Conservation (phyloP, 78 protist species). For the Guillardia theta region DNA sequence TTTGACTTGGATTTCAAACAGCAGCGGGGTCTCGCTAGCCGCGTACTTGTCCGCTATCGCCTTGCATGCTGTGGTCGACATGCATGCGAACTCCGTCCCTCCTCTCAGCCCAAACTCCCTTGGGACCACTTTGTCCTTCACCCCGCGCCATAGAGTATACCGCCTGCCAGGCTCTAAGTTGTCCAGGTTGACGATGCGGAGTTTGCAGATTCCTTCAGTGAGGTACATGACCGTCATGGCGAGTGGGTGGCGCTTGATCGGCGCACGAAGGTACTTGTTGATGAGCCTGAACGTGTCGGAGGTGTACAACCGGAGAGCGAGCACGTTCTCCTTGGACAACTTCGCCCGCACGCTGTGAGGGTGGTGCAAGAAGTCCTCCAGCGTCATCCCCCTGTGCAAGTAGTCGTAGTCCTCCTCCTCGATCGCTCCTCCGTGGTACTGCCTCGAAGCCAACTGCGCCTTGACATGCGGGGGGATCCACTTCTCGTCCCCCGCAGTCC, state of each 20-base stretch:
- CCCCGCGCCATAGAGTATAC: neutral
- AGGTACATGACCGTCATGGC: neutral
- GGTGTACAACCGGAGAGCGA: constrained; percentile 27
- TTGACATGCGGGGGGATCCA: no score
- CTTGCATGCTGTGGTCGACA: neutral
- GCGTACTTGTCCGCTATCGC: neutral
- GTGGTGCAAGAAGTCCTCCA: neutral
- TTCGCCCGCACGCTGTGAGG: neutral
- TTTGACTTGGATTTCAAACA: neutral
- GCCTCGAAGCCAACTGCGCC: no score
- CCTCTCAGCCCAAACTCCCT: neutral
- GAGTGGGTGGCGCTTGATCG: neutral
- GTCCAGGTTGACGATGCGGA: neutral
- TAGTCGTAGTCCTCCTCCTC: neutral
- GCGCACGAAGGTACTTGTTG: neutral
- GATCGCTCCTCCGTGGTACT: neutral
- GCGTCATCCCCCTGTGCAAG: neutral
- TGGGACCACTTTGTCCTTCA: neutral
- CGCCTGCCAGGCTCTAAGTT: no score
- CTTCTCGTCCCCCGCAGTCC: no score
- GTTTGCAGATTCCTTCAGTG: neutral
- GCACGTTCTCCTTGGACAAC: neutral
- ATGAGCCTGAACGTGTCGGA: neutral
- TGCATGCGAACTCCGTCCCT: neutral
- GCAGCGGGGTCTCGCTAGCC: neutral